These are phyloP conservation scores for Pichia sp. DNA, from an alignment of 1,139 yeast genomes.

Conservation along the genomic window DNA sequence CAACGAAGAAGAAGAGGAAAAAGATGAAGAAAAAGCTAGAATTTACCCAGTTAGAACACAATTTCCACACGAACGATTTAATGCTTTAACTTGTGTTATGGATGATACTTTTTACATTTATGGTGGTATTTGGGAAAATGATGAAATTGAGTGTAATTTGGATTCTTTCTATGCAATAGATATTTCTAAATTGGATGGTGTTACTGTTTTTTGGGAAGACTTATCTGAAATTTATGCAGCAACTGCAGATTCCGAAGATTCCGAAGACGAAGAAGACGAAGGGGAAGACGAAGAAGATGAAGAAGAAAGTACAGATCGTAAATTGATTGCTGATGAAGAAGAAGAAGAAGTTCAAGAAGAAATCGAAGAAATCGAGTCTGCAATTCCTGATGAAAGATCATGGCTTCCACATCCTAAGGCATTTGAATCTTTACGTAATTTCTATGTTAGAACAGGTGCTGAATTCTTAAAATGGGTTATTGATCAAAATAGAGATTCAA, in stretches of 20 bases:
- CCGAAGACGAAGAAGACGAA: constrained; percentile 54
- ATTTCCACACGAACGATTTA: constrained; percentile 85
- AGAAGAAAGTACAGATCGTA: constrained; percentile 59
- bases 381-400: constrained; percentile 85
- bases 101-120: constrained; percentile 82
- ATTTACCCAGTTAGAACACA: constrained; percentile 51
- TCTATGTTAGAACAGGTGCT: constrained; percentile 82
- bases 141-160: constrained; percentile 75
- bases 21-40: constrained; percentile 36
- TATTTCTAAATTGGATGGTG: constrained; percentile 81
- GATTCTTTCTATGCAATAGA: constrained; percentile 86
- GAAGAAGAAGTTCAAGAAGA: constrained; percentile 56
- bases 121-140: constrained; percentile 88
- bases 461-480: constrained; percentile 90
- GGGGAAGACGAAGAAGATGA: constrained; percentile 64
- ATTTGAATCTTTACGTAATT: constrained; percentile 78
- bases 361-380: constrained; percentile 61
- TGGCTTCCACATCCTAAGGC: constrained; percentile 98
- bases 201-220: constrained; percentile 87
- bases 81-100: constrained; percentile 77
- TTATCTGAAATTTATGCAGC: constrained; percentile 56
- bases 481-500: constrained; percentile 74
- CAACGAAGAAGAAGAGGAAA: constrained; percentile 21
- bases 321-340: constrained; percentile 45
- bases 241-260: constrained; percentile 45